Conservation (phyloP, 1,284 basidiomycete genomes). For the Tremellales sp. region DNA sequence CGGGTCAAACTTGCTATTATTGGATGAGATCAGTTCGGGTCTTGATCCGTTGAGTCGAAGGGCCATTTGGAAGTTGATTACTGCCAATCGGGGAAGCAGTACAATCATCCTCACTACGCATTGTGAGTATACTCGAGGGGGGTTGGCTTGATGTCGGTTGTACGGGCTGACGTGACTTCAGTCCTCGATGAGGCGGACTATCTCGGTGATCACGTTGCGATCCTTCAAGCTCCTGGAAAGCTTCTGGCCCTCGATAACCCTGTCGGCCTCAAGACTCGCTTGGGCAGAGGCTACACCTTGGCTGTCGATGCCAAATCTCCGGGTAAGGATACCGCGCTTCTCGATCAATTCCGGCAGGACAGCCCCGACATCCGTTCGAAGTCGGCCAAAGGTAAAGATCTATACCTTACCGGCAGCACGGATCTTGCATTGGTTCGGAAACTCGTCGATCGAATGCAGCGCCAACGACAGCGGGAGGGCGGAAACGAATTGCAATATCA, state of each 20-base stretch:
- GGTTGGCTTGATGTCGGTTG: not conserved
- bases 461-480: constrained; percentile 34
- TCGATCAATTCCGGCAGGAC: not conserved
- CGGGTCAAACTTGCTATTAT: constrained; percentile 60
- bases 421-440: constrained; percentile 56
- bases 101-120: constrained; percentile 68
- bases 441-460: constrained; percentile 58
- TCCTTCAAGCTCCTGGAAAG: constrained; percentile 69
- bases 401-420: constrained; percentile 48
- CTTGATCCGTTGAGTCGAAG: constrained; percentile 73
- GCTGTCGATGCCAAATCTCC: constrained; percentile 29
- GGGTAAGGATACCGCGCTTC: constrained; percentile 37
- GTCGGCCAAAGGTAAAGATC: constrained; percentile 12
- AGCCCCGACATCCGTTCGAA: constrained; percentile 4
- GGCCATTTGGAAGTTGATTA: constrained; percentile 69
- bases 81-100: constrained; percentile 60
- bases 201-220: constrained; percentile 68
- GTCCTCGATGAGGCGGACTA: constrained; percentile 75
- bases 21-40: constrained; percentile 70
- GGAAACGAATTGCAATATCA: constrained; percentile 54
- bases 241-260: constrained; percentile 68
- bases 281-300: constrained; percentile 67
- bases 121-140: constrained; percentile 44
- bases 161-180: constrained; percentile 6
- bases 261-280: constrained; percentile 64